Evolutionary conservation across 345 rosid genomes (phyloP), one percentile per base, ranked within the genome.

Genomic region (Tarenaya hassleriana): DNA sequence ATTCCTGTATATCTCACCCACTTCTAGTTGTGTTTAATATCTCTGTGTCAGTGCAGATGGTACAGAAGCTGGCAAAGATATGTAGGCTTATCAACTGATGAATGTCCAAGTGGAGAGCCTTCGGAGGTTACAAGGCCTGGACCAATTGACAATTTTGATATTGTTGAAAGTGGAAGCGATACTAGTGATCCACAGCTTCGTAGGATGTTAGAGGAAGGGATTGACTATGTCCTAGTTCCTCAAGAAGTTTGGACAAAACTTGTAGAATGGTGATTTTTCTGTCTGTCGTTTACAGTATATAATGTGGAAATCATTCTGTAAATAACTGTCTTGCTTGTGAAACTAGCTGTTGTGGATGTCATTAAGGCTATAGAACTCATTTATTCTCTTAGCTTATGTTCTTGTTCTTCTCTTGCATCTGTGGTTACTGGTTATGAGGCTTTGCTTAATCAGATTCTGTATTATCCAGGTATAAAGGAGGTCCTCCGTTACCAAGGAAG

Each of bases 231-330:
- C 69, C 70, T 92, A 37, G 82, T 81, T 55, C 94, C 96, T 45
- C 75, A 79, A 68, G 67, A 62, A 64, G 91, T 78, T 53, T 92
- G 98, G 98, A 86, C 77, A 52, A 92, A 77, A 80, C 85, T 92
- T 63, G 55, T 71, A 15, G 70, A 69, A 32, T 92, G 98, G 98
- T 92, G 34, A 52, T 16, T 0, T 7, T 57, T 43, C n/a, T 64
- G 29, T 52, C 4, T 43, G 7, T 64, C 5, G 29, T 54, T 20
- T 12, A 33, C 18, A 7, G 44, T 1, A 7, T 41, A 11, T 34
- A 24, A 34, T 10, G 8, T 50, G n/a, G 33, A 19, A 48, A n/a
- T 39, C 0, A 0, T 17, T 47, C 1, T 9, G 10, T 56, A 1
- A 10, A 29, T 1, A 5, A 12, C 6, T 29, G 13, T 1, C 34